Evolutionary conservation across 495 filamentous ascomycete species (phyloP), one percentile per base, ranked within the genome.

Genomic region (Podospora bellae-mahoneyi): DNA sequence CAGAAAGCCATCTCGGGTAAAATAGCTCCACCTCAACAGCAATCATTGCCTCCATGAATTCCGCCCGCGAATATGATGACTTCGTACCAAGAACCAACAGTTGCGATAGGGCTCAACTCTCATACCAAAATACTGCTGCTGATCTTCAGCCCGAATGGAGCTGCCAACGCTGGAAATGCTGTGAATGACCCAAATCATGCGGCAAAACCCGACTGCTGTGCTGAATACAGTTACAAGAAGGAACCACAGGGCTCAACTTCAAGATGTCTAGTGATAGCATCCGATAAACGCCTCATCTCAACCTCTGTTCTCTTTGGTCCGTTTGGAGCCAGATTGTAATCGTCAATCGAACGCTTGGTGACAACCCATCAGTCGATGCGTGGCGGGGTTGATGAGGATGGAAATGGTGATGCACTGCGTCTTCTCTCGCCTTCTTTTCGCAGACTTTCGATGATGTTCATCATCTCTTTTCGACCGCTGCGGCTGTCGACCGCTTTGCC

Each of bases 391-490:
- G 77, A 68, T 19, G 75, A 70, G 0, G 68, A 68, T n/a, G 77
- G 44, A 55, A 73, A 74, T 19, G 71, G 73, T 48, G 69, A 70
- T 5, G 71, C 56, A 53, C 69, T 73, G 10, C 92, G 83, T 69
- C 93, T 80, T 69, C 89, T 83, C 75, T 93, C 90, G 26, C 91
- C 93, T 78, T 97, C 92, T 77, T 91, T 91, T 44, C 92, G 82
- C 72, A 92, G 86, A 4, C 80, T 86, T 68, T 97, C 92, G 58
- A 97, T 94, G 30, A 93, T 91, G 75, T 85, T 88, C 66, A 94
- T 78, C 84, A 99, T 97, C 74, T 96, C 91, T 78, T 93, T 96
- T 66, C 95, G 78, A 18, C 89, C 90, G 2, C 86, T 86, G 13
- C 73, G 72, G 10, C 92, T 92, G 82, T 97, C 91, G 48, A 97